Conservation (phyloP, 2,329 filamentous ascomycete genomes). For the Penicillium sp. region DNA sequence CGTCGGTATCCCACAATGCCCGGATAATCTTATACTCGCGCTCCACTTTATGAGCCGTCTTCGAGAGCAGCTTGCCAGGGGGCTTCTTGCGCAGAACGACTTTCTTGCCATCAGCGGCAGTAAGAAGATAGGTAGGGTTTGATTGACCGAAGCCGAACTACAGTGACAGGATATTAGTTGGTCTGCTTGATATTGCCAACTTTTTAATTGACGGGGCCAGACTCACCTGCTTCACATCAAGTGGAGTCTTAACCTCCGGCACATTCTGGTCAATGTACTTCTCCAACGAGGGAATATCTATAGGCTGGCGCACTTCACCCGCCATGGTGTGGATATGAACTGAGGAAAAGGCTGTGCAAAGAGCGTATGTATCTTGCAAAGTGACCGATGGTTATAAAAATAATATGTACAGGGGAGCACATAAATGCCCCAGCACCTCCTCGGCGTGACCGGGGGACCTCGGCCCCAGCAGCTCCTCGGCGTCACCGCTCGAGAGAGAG, state of each 20-base stretch:
- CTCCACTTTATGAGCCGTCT: constrained; percentile 94
- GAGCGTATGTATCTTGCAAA: neutral
- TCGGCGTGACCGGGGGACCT: constrained; percentile 1
- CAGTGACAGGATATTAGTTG: neutral
- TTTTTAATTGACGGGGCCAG: neutral
- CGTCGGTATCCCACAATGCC: constrained; percentile 73
- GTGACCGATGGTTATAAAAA: neutral
- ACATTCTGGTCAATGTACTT: constrained; percentile 73
- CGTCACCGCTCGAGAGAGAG: constrained; percentile 3
- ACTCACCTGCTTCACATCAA: constrained; percentile 83
- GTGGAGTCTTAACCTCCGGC: constrained; percentile 76
- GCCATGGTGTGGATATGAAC: constrained; percentile 58
- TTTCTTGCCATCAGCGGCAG: constrained; percentile 62
- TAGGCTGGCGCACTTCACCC: constrained; percentile 82
- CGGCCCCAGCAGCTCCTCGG: constrained; percentile 12
- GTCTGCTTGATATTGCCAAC: neutral
- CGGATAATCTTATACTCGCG: constrained; percentile 90
- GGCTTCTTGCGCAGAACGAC: constrained; percentile 98
- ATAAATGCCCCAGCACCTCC: neutral
- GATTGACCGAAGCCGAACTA: constrained; percentile 97
- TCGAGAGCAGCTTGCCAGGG: constrained; percentile 86
- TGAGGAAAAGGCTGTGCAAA: neutral
- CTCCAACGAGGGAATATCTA: constrained; percentile 77
- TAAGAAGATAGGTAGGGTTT: constrained; percentile 94
- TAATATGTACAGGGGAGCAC: constrained; percentile 1